Conservation (phyloP, 2,329 filamentous ascomycete species). For the Fusarium pininemorale region DNA sequence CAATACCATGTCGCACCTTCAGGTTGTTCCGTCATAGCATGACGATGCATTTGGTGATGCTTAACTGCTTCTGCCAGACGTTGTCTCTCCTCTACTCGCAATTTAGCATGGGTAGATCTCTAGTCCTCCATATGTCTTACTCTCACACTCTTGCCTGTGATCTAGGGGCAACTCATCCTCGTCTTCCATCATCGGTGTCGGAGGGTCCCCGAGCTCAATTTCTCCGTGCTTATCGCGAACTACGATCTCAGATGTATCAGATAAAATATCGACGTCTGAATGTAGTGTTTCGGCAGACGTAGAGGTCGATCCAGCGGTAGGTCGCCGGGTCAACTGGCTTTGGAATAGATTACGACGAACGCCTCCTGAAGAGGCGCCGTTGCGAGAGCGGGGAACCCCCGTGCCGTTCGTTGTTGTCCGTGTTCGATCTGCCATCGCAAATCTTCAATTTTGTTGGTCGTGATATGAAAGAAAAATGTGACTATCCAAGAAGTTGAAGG, state of each 20-base stretch:
- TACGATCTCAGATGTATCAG: constrained; percentile 65
- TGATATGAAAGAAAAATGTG: not conserved
- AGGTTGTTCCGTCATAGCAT: constrained; percentile 67
- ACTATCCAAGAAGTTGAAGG: constrained; percentile 10
- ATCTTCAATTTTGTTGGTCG: not conserved
- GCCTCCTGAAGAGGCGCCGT: constrained; percentile 33
- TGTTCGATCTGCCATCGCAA: constrained; percentile 39
- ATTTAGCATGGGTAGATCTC: not conserved
- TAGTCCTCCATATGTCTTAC: constrained; percentile 46
- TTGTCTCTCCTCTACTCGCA: constrained; percentile 63
- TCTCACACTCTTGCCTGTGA: constrained; percentile 66
- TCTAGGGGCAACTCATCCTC: constrained; percentile 65
- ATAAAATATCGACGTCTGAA: constrained; percentile 58
- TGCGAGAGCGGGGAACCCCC: constrained; percentile 28
- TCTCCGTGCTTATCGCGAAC: constrained; percentile 71
- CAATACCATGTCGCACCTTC: constrained; percentile 61
- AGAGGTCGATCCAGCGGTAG: constrained; percentile 55
- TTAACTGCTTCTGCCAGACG: constrained; percentile 68
- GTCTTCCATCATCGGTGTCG: constrained; percentile 62
- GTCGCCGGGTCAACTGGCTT: constrained; percentile 65
- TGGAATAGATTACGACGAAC: constrained; percentile 65
- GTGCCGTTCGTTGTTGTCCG: constrained; percentile 33
- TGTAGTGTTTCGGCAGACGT: constrained; percentile 57
- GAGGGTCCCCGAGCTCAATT: constrained; percentile 67
- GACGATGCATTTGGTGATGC: constrained; percentile 66